Conservation (phyloP, 768 basidiomycete genomes). For the Gymnopilus junonius region DNA sequence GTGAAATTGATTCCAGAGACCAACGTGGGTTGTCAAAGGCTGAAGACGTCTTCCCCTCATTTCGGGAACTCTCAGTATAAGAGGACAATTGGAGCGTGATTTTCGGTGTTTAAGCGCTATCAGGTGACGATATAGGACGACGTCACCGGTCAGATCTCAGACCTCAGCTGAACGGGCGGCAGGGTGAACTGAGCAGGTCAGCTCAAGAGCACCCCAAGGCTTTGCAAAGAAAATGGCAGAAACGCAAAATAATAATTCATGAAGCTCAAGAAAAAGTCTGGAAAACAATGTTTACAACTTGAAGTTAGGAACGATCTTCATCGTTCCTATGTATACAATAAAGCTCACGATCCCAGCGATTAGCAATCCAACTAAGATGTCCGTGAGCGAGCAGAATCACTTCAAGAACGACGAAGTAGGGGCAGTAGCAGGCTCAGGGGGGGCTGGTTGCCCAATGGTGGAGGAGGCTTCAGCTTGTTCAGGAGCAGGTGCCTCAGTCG, state of each 20-base stretch:
- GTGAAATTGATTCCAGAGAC: neutral
- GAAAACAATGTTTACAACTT: no score
- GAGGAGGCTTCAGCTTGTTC: neutral
- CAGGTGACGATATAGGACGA: no score
- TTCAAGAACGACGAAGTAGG: neutral
- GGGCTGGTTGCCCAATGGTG: neutral
- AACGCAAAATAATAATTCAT: no score
- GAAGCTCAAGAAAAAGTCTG: no score
- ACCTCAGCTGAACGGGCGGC: no score
- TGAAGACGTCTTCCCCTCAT: neutral
- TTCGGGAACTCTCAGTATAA: neutral
- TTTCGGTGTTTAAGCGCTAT: neutral
- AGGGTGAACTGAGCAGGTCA: no score
- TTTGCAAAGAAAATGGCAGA: no score
- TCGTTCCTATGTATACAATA: neutral
- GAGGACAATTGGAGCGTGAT: conserved; percentile 1
- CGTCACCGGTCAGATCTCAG: no score
- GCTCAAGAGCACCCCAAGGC: no score
- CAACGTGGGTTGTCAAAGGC: neutral
- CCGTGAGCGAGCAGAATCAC: neutral
- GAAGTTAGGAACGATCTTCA: no score
- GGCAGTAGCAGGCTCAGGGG: conserved; percentile 7
- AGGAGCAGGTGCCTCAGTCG: neutral
- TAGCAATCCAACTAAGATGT: neutral
- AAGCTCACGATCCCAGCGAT: neutral